phyloP scores from a whole-genome alignment of 2,329 filamentous ascomycete genomes.

The Ascochyta rabiei region DNA sequence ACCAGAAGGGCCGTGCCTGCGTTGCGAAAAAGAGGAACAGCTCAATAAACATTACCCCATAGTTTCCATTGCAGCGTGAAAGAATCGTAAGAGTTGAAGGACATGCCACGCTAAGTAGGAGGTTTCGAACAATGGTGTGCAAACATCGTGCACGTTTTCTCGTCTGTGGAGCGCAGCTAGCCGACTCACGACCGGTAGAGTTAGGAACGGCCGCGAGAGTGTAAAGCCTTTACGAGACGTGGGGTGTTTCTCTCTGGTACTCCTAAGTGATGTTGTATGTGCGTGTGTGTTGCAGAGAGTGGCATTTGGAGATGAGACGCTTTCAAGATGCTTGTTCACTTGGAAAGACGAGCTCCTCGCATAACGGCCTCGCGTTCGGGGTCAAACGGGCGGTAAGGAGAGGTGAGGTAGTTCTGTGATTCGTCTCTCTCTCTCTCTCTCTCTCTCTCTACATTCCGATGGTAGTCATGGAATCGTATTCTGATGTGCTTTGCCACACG shows the following conservation, averaged over 20 bases:
- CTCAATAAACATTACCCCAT: conserved; percentile 20
- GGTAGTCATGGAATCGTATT: conserved; percentile 9
- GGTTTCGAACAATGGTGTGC: conserved; percentile 18
- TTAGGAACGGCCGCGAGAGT: conserved; percentile 21
- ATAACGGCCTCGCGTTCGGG: neutral
- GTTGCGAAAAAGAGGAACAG: conserved; percentile 6
- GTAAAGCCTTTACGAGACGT: conserved; percentile 40
- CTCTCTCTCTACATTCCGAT: conserved; percentile 21
- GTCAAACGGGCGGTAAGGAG: neutral
- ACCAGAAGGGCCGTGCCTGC: neutral
- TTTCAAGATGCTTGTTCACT: neutral
- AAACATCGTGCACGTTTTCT: conserved; percentile 23
- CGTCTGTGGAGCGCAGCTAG: conserved; percentile 7
- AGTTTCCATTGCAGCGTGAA: conserved; percentile 19
- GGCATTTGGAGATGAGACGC: neutral
- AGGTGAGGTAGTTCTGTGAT: conserved; percentile 16
- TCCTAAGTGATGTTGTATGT: neutral
- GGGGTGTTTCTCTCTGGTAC: conserved; percentile 27
- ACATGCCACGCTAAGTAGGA: conserved; percentile 34
- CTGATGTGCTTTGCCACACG: conserved; percentile 16
- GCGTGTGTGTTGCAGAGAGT: neutral
- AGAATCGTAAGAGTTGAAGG: conserved; percentile 13
- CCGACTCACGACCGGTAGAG: conserved; percentile 14
- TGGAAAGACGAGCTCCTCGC: neutral
- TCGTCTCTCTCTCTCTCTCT: too few species aligned